A percentile compares a stretch with the other conserved stretches of the same genome.
These are phyloP conservation scores for Xylariomycetidae sp. DNA, from an alignment of 2,329 filamentous ascomycete genomes.

Conservation along the genomic window DNA sequence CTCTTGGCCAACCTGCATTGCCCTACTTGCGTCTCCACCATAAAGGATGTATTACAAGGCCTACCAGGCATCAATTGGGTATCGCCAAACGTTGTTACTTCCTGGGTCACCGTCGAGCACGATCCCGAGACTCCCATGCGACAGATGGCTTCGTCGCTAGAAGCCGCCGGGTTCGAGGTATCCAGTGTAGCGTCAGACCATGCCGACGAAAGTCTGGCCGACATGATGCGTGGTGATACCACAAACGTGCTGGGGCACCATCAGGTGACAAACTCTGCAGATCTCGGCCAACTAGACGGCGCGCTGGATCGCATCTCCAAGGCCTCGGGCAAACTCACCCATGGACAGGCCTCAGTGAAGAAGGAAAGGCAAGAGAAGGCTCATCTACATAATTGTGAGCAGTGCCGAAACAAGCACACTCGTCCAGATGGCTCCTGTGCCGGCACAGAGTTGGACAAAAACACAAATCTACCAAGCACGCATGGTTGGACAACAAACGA, in stretches of 20 bases:
- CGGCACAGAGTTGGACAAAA: constrained; percentile 4
- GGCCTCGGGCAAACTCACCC: constrained; percentile 14
- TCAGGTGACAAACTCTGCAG: constrained; percentile 6
- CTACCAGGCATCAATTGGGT: constrained; percentile 49
- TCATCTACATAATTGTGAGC: constrained; percentile 40
- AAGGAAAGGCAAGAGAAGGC: constrained; percentile 21
- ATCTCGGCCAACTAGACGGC: constrained; percentile 9
- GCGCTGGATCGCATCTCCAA: constrained; percentile 24
- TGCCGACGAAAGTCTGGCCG: constrained; percentile 21
- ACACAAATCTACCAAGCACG: constrained; percentile 1
- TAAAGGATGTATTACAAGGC: constrained; percentile 53
- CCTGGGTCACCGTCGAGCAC: constrained; percentile 53
- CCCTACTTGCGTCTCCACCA: constrained; percentile 66
- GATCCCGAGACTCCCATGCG: constrained; percentile 39
- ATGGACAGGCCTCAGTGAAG: constrained; percentile 10
- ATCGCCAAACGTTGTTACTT: constrained; percentile 67
- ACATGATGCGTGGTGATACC: constrained; percentile 11
- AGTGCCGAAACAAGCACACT: constrained; percentile 29
- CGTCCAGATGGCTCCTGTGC: constrained; percentile 4
- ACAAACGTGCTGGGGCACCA: constrained; percentile 9
- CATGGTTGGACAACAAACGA: constrained; percentile 31
- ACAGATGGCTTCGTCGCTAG: constrained; percentile 41
- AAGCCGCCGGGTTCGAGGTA: constrained; percentile 56
- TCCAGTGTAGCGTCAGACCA: constrained; percentile 40
- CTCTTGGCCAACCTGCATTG: constrained; percentile 74